Base-by-base conservation (phyloP, 345 rosid species). In the Dipteronia sinensis region DNA sequence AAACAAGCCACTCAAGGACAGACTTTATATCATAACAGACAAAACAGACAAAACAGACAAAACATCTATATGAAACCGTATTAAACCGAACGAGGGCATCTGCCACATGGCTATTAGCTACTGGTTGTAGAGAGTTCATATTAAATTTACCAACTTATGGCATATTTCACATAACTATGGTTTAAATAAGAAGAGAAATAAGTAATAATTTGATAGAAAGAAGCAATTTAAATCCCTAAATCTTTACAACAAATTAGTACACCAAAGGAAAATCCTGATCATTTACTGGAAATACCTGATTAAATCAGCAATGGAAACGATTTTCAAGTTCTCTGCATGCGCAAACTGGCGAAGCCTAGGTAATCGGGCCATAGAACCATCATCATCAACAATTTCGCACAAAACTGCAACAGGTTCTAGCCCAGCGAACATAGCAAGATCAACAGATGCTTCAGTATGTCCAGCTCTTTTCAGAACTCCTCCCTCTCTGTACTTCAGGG, bases 351-450 rank as follows among this genome's bases (percentile, higher is more conserved):
- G 87, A 58, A 93, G 96, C 77, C 86, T 91, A 70, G 97, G 97
- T 76, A 95, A 84, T 83, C 97, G 89, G 82, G 99, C 99, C 99
- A 95, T 95, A 53, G 98, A 95, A 61, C 99, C 99, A 86, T 95
- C 98, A 76, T 95, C 95, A 84, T 95, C 99, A 61, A 93, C 97
- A 83, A 95, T 80, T 89, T 93, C 98, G 73, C 96, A 93, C 56
- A 95, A 73, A 71, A 91, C 93, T n/a, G 90, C 92, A 40, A 78
- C 94, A 34, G 98, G 96, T 8, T 89, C 90, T 38, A 93, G 76
- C 49, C 98, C 98, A 40, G 98, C 97, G 55, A 93, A 86, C 61
- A 89, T 81, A 3, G 96, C 89, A 74, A 95, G 90, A 85, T 95
- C 98, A 77, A 92, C 91, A 46, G 98, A 91, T 65, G 99, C 97